A percentile compares a stretch with the other conserved stretches of the same genome.
Conservation (phyloP, 805 yeast species). For the Diddensiella transvaalensis region DNA sequence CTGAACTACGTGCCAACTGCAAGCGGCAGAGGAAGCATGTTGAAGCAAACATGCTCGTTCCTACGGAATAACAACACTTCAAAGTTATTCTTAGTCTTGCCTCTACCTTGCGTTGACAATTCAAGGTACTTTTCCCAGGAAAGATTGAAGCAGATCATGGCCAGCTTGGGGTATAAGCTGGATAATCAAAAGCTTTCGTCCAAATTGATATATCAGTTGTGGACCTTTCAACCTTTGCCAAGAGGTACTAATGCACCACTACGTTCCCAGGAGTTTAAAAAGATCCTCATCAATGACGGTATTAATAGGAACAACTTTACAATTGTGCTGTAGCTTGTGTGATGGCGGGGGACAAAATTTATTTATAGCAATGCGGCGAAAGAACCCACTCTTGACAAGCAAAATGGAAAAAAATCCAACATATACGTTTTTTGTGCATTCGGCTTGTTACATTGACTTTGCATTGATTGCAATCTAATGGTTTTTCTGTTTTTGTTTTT, state of each 20-base stretch:
- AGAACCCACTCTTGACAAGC: too few species aligned
- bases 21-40: conserved; percentile 71
- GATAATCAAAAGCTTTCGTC: conserved; percentile 53
- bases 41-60: conserved; percentile 54
- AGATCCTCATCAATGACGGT: conserved; percentile 55
- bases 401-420: too few species aligned
- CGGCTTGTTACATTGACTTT: too few species aligned
- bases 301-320: conserved; percentile 67
- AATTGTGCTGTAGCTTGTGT: too few species aligned
- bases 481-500: too few species aligned
- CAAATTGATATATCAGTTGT: conserved; percentile 58
- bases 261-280: conserved; percentile 30
- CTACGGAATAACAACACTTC: conserved; percentile 38
- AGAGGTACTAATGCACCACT: conserved; percentile 12
- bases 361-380: neutral
- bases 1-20: conserved; percentile 83
- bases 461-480: too few species aligned
- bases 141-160: conserved; percentile 45
- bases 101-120: conserved; percentile 79
- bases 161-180: conserved; percentile 54
- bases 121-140: conserved; percentile 68
- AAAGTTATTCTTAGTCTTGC: conserved; percentile 72
- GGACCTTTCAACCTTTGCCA: conserved; percentile 53
- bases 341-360: too few species aligned
- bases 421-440: too few species aligned